These are phyloP conservation scores for Diaporthe ilicicola DNA, from an alignment of 2,329 filamentous ascomycete genomes.

Conservation along the genomic window DNA sequence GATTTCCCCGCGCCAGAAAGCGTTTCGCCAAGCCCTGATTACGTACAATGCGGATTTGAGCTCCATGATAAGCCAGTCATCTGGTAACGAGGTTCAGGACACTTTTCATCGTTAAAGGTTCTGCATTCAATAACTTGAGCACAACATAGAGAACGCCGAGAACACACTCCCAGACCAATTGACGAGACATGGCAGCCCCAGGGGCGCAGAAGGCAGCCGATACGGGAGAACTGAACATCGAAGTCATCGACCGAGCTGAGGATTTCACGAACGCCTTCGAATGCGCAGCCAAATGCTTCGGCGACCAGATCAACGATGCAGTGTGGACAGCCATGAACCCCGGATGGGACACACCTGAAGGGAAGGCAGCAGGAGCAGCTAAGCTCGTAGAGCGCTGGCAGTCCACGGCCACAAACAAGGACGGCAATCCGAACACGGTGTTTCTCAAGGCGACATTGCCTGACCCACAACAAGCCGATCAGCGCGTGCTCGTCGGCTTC, in stretches of 20 bases:
- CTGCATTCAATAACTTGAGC: no score
- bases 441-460: constrained; percentile 63
- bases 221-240: neutral
- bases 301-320: constrained; percentile 57
- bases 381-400: constrained; percentile 54
- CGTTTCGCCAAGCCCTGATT: constrained; percentile 10
- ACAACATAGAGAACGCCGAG: neutral
- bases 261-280: neutral
- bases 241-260: neutral
- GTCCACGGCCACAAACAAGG: constrained; percentile 47
- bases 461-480: constrained; percentile 39
- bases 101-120: neutral
- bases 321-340: constrained; percentile 63
- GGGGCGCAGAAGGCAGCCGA: neutral
- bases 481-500: constrained; percentile 54
- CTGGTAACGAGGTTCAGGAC: neutral
- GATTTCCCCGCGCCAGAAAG: neutral
- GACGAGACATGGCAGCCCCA: neutral
- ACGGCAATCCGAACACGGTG: constrained; percentile 57
- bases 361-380: constrained; percentile 46
- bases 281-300: constrained; percentile 52
- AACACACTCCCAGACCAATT: neutral
- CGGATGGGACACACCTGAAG: constrained; percentile 60
- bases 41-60: neutral
- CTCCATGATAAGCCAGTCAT: neutral